Base-by-base conservation (phyloP, 2,329 filamentous ascomycete species). In the Talaromyces albobiverticillius region DNA sequence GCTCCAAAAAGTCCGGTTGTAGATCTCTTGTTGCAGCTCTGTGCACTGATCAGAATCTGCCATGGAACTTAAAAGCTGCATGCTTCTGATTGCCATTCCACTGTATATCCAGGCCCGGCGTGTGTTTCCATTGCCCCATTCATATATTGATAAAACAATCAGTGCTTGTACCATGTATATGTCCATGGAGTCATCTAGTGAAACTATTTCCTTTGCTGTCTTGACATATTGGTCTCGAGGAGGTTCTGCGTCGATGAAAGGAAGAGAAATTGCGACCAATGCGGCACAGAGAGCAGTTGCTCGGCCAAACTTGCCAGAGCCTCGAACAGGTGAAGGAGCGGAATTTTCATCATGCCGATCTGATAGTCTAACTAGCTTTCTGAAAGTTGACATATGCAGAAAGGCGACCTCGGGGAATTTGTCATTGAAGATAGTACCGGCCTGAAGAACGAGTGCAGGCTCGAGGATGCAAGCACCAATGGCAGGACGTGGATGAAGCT, bases 71-170 rank as follows among this genome's bases (percentile, higher is more conserved):
- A 71, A 60, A 29, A 62, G 64, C 45, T 75, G 71, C 65, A 75
- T 72, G 53, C 73, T 72, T 18, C 71, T 65, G 40, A 70, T 70
- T 3, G 72, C 71, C 34, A 73, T 71, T 20, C 72, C 72, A 32
- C 67, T 73, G 34, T 74, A 70, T 56, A 76, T 71, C 74, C 74
- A 77, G 0, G 74, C 74, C 36, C 70, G 73, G 47, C 76, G 72
- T 13, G 73, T 73, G 23, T 75, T 67, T 7, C 74, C 64, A 0
- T 67, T 65, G 0, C 74, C 74, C 73, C 75, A 77, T 62, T 76
- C 74, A 18, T 74, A 69, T 0, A 75, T 59, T 0, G 71, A 67
- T 18, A 76, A 58, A 2, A 75, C 67, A 0, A 76, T 63, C n/a
- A 76, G 58, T 0, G 71, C 62, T 55, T 76, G 74, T 0, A 75